Conservation (phyloP, 768 basidiomycete species). For the Lentinus brumalis region DNA sequence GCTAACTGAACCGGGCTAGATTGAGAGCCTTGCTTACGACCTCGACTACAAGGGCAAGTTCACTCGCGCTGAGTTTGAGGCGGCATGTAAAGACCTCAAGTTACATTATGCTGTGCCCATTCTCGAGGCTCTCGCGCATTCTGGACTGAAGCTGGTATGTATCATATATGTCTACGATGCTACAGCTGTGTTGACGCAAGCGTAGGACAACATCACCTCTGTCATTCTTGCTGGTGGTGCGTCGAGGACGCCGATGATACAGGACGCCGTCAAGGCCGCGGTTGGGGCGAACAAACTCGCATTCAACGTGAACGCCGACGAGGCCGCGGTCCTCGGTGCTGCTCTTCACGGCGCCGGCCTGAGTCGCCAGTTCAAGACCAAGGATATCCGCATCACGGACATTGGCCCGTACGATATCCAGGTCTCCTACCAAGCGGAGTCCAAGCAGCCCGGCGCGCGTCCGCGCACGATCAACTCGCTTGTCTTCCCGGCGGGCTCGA, state of each 20-base stretch:
- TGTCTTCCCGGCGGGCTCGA: constrained; percentile 79
- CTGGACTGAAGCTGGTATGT: constrained; percentile 68
- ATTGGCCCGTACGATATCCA: constrained; percentile 74
- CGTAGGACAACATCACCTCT: constrained; percentile 75
- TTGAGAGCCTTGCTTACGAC: constrained; percentile 89
- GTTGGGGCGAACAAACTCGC: constrained; percentile 90
- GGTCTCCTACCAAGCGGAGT: constrained; percentile 71
- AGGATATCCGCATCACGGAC: constrained; percentile 86
- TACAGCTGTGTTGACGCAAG: neutral
- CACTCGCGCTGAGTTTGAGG: constrained; percentile 78
- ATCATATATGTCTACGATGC: neutral
- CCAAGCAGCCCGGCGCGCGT: constrained; percentile 47
- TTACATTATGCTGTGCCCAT: constrained; percentile 70
- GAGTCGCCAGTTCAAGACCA: constrained; percentile 92
- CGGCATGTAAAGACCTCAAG: constrained; percentile 66
- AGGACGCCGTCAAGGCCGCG: constrained; percentile 71
- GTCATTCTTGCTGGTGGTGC: constrained; percentile 93
- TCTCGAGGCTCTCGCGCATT: constrained; percentile 64
- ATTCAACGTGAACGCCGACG: constrained; percentile 95
- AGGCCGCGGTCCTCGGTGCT: constrained; percentile 90
- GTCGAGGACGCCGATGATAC: constrained; percentile 91
- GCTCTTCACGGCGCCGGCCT: constrained; percentile 89
- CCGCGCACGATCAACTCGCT: constrained; percentile 73
- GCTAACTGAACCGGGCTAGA: constrained; percentile 38
- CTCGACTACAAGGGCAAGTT: constrained; percentile 86